Evolutionary conservation across 73 alveolate genomes (phyloP).

Genomic region (Paramecium octaurelia): DNA sequence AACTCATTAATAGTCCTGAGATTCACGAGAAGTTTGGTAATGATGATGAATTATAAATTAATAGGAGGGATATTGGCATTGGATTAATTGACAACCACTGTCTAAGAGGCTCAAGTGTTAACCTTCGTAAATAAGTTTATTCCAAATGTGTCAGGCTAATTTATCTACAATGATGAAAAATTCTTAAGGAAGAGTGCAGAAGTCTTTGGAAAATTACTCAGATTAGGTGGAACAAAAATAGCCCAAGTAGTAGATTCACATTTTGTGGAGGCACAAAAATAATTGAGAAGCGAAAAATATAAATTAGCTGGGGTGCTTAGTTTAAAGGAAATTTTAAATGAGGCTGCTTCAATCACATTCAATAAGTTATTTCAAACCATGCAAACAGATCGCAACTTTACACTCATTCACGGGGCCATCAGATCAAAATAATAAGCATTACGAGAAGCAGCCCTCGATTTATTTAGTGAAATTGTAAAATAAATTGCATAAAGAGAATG

Average conservation of each 20-base stretch:
- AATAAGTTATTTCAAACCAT: neutral
- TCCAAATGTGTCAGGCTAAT: slow-evolving; percentile 1
- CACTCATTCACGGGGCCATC: neutral
- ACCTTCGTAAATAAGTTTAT: slow-evolving; percentile 23
- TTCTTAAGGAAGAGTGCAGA: slow-evolving; percentile 51
- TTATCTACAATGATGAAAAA: slow-evolving; percentile 17
- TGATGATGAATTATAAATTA: neutral
- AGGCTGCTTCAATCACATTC: slow-evolving; percentile 51
- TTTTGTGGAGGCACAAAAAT: slow-evolving; percentile 30
- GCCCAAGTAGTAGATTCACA: slow-evolving; percentile 23
- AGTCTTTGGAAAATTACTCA: slow-evolving; percentile 42
- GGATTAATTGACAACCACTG: neutral
- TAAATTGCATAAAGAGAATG: slow-evolving; percentile 53
- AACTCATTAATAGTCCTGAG: neutral
- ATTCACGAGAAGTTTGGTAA: slow-evolving; percentile 15
- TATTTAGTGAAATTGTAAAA: slow-evolving; percentile 42
- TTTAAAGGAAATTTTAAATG: slow-evolving; percentile 42
- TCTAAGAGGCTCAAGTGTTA: slow-evolving; percentile 3
- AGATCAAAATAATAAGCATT: slow-evolving; percentile 23
- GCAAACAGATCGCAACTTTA: neutral
- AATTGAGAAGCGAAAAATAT: slow-evolving; percentile 26
- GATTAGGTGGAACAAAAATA: slow-evolving; percentile 55
- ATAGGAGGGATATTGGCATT: slow-evolving; percentile 17
- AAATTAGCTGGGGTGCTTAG: slow-evolving; percentile 42
- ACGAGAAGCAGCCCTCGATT: slow-evolving; percentile 62